phyloP scores from a whole-genome alignment of 495 filamentous ascomycete genomes.

The Jackrogersella minutella region DNA sequence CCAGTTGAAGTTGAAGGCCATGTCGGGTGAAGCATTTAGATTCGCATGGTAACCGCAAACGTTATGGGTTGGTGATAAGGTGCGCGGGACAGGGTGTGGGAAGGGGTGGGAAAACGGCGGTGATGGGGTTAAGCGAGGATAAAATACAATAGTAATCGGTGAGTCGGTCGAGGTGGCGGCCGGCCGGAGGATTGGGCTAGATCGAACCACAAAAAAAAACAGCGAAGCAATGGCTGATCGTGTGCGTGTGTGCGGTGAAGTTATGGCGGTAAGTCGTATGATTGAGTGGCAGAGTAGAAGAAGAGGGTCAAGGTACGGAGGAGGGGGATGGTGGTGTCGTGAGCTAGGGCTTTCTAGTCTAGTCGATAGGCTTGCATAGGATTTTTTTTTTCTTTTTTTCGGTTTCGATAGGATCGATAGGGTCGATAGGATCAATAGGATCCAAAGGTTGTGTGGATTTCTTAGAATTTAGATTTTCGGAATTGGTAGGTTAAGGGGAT shows the following conservation, averaged over 20 bases:
- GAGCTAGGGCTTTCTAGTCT: not conserved
- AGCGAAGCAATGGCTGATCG: conserved; percentile 35
- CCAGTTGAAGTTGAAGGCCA: conserved; percentile 99
- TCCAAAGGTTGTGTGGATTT: not conserved
- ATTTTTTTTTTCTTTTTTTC: too few species aligned
- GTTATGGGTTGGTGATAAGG: not conserved
- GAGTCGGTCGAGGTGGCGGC: conserved; percentile 30
- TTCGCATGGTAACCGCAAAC: conserved; percentile 25
- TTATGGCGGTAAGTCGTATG: conserved; percentile 24
- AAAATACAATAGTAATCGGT: conserved; percentile 33
- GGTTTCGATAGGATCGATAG: not conserved
- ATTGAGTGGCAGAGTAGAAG: conserved; percentile 13
- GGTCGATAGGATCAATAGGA: too few species aligned
- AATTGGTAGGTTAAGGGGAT: too few species aligned
- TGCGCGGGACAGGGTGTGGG: not conserved
- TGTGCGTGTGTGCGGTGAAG: conserved; percentile 29
- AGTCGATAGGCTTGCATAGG: too few species aligned
- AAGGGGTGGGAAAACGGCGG: conserved; percentile 10
- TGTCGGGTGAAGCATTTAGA: conserved; percentile 58
- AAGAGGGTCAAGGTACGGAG: conserved; percentile 3
- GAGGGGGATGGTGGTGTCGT: not conserved
- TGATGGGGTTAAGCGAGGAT: conserved; percentile 28
- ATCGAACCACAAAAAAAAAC: conserved; percentile 38
- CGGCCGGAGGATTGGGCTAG: conserved; percentile 23
- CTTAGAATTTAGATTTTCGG: too few species aligned